Percentiles rank a stretch among this genome's conserved stretches.
Conservation (phyloP, 2,329 filamentous ascomycete species). For the Fusarium albidum region DNA sequence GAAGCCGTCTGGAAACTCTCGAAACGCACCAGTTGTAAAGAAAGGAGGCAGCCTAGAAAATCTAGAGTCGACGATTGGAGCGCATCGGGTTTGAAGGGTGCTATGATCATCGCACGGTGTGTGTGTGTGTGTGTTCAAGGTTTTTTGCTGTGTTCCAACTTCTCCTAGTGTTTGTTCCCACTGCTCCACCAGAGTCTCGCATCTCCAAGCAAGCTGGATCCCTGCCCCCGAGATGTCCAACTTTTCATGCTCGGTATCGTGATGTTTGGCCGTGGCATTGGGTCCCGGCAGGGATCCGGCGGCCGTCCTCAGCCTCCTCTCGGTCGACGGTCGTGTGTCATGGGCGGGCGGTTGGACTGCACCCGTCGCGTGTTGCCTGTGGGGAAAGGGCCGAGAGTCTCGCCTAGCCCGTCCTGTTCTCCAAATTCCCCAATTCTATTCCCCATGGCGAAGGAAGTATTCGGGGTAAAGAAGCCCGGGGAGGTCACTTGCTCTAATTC, state of each 20-base stretch:
- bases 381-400: conserved; percentile 38
- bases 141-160: too few species aligned
- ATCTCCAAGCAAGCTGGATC: background rate
- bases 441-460: conserved; percentile 17
- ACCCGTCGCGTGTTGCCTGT: conserved; percentile 27
- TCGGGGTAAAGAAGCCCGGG: conserved; percentile 28
- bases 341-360: conserved; percentile 5
- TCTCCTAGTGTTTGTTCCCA: too few species aligned
- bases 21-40: background rate
- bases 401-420: conserved; percentile 18
- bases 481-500: conserved; percentile 1
- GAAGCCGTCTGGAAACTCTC: conserved; percentile 8
- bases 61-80: conserved; percentile 30
- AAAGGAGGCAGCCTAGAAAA: background rate
- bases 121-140: background rate
- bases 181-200: conserved; percentile 1
- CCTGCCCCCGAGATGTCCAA: background rate
- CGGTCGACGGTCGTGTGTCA: conserved; percentile 15
- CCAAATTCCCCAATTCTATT: conserved; percentile 25
- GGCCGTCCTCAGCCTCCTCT: too few species aligned
- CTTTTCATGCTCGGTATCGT: conserved; percentile 2
- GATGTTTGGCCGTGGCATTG: background rate
- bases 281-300: background rate
- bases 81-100: conserved; percentile 24
- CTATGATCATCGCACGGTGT: conserved; percentile 24